Percentiles rank a stretch among this genome's conserved stretches.
phyloP scores from a whole-genome alignment of 352 stramenopile species.

The Globisporangium parvum region DNA sequence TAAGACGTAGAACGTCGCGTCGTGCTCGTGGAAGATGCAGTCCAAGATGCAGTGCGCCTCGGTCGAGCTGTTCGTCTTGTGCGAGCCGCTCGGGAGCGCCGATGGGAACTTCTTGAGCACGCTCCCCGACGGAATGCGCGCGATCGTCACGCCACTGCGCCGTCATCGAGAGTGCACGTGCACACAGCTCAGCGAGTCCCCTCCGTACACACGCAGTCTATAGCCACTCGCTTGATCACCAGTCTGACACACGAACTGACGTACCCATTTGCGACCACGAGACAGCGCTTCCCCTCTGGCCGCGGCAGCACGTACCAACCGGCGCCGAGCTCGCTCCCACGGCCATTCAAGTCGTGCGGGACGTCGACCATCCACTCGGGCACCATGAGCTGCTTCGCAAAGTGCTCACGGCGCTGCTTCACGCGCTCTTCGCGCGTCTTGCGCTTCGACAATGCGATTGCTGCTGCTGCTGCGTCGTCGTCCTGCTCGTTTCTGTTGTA shows the following conservation, averaged over 20 bases:
- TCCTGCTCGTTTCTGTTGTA: neutral
- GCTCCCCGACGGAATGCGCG: slow-evolving; percentile 67
- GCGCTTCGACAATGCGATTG: slow-evolving; percentile 28
- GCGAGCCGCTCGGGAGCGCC: slow-evolving; percentile 70
- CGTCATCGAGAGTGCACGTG: too few species aligned
- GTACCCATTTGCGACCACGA: slow-evolving; percentile 85
- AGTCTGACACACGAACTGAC: slow-evolving; percentile 1
- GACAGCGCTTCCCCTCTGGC: slow-evolving; percentile 88
- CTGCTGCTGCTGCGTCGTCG: slow-evolving; percentile 27
- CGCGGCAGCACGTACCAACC: slow-evolving; percentile 89
- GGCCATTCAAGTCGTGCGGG: slow-evolving; percentile 78
- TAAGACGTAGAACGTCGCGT: slow-evolving; percentile 89
- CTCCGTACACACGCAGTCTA: neutral
- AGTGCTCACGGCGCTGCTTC: slow-evolving; percentile 67
- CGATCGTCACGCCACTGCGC: slow-evolving; percentile 65
- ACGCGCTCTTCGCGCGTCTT: slow-evolving; percentile 72
- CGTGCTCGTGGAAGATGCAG: slow-evolving; percentile 88
- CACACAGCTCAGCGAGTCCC: neutral
- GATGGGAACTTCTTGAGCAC: slow-evolving; percentile 87
- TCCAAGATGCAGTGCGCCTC: slow-evolving; percentile 89
- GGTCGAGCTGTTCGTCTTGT: slow-evolving; percentile 60
- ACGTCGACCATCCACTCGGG: slow-evolving; percentile 90
- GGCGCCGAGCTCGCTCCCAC: slow-evolving; percentile 48
- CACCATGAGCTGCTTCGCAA: slow-evolving; percentile 76
- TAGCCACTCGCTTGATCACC: neutral